phyloP scores from a whole-genome alignment of 768 basidiomycete species.

The Amanita brunnescens region DNA sequence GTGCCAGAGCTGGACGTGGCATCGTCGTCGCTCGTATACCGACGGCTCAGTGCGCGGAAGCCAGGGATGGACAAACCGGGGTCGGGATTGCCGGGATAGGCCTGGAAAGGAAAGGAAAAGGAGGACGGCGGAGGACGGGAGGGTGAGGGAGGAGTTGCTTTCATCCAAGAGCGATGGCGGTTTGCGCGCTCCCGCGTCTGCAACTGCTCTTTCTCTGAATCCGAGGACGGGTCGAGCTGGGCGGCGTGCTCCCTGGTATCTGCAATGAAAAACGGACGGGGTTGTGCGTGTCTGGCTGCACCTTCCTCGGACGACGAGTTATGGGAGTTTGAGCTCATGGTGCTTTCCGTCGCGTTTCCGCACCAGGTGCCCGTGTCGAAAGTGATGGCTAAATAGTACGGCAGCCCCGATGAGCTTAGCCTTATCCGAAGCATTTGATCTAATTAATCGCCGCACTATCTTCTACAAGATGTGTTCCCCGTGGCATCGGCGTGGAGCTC shows the following conservation, averaged over 20 bases:
- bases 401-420: not conserved
- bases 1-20: conserved; percentile 12
- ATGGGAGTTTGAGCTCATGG: conserved; percentile 1
- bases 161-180: conserved; percentile 10
- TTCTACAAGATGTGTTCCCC: not conserved
- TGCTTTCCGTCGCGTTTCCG: not conserved
- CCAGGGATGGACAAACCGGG: conserved; percentile 36
- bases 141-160: conserved; percentile 1
- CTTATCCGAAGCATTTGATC: conserved; percentile 4
- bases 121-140: conserved; percentile 24
- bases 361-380: too few species aligned
- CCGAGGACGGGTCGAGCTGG: conserved; percentile 12
- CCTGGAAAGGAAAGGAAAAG: conserved; percentile 45
- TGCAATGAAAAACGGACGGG: conserved; percentile 21
- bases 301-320: not conserved
- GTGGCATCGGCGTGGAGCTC: not conserved
- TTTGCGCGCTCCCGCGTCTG: not conserved
- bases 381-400: not conserved
- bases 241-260: conserved; percentile 4
- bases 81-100: conserved; percentile 60
- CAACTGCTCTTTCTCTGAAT: conserved; percentile 10
- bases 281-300: conserved; percentile 11
- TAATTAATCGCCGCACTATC: not conserved
- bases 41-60: conserved; percentile 8
- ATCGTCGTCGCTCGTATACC: conserved; percentile 17